These are phyloP conservation scores for Mycena citricolor DNA, from an alignment of 1,284 basidiomycete genomes.

Conservation along the genomic window DNA sequence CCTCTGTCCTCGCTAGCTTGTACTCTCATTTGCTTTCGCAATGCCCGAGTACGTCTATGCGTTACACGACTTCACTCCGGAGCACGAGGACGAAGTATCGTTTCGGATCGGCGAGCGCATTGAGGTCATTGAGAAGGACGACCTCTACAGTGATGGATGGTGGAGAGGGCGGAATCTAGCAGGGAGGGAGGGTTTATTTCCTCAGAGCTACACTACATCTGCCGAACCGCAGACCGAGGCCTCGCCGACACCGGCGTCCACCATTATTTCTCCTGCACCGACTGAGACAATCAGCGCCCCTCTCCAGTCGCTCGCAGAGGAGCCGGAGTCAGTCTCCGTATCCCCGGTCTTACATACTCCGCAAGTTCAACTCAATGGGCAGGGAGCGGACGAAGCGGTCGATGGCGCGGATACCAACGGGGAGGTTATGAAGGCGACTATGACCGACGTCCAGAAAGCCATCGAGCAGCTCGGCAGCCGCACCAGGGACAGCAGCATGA, in stretches of 20 bases:
- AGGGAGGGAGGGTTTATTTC: constrained; percentile 89
- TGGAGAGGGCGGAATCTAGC: constrained; percentile 91
- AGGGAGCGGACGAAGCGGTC: constrained; percentile 29
- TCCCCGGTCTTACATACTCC: constrained; percentile 34
- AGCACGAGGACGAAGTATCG: constrained; percentile 91
- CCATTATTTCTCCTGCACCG: constrained; percentile 38
- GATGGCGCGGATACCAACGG: constrained; percentile 42
- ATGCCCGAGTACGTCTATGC: constrained; percentile 71
- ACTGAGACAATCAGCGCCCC: constrained; percentile 38
- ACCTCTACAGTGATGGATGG: constrained; percentile 96
- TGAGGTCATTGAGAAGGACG: constrained; percentile 90
- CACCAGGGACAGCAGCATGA: constrained; percentile 29
- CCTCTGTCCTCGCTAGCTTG: not conserved
- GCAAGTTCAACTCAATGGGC: constrained; percentile 35
- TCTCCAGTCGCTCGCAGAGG: constrained; percentile 14
- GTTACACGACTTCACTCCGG: constrained; percentile 84
- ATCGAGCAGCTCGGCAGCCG: constrained; percentile 71
- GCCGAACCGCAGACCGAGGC: constrained; percentile 31
- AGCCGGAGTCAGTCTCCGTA: constrained; percentile 25
- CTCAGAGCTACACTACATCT: constrained; percentile 83
- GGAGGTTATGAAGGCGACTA: constrained; percentile 78
- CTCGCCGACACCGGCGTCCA: not conserved
- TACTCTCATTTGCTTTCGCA: not conserved
- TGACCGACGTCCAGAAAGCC: constrained; percentile 86
- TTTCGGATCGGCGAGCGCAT: constrained; percentile 89